Evolutionary conservation across 495 filamentous ascomycete genomes (phyloP), one percentile per base, ranked within the genome.

Genomic region (Thozetella sp.): DNA sequence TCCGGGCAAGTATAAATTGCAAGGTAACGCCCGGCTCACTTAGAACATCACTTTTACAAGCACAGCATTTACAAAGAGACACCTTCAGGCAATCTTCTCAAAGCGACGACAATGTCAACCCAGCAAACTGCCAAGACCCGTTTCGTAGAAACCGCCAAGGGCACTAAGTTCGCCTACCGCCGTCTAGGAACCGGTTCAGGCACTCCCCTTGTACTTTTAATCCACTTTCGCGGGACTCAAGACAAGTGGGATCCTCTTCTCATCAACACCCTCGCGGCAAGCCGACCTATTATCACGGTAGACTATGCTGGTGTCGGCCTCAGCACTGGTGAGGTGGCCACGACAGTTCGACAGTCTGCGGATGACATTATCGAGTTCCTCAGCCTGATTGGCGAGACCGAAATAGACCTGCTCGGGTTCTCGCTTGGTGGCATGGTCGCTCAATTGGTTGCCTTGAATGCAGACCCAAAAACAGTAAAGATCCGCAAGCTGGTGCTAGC

Each of bases 171-270:
- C 55, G 75, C 75, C 60, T 74, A 78, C 62, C 75, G 74, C 51
- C 65, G 56, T 51, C 62, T 78, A 34, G 71, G 71, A 54, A 48
- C 59, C n/a, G n/a, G 58, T 46, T 25, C 55, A 0, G 65, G 57
- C 54, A 62, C 62, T 11, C 70, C 71, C n/a, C 67, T 76, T 17
- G 55, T 76, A 1, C 45, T 68, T 27, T 50, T 69, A 1, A 68
- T 67, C 58, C 75, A 77, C 52, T 72, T 75, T 63, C 60, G 75
- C 54, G 71, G 65, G 53, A 60, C 63, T 25, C 68, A 67, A 57
- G 66, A 69, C 58, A 58, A 58, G 12, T 67, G 63, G 56, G 69
- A 74, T 55, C 69, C 71, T 11, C 54, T 63, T 13, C 60, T 74
- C 25, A 22, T 72, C 65, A 71, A 71, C 66, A 37, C 52, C 34